A percentile compares a stretch with the other conserved stretches of the same genome.
phyloP scores from a whole-genome alignment of 768 basidiomycete species.

The Heimioporus sp. region DNA sequence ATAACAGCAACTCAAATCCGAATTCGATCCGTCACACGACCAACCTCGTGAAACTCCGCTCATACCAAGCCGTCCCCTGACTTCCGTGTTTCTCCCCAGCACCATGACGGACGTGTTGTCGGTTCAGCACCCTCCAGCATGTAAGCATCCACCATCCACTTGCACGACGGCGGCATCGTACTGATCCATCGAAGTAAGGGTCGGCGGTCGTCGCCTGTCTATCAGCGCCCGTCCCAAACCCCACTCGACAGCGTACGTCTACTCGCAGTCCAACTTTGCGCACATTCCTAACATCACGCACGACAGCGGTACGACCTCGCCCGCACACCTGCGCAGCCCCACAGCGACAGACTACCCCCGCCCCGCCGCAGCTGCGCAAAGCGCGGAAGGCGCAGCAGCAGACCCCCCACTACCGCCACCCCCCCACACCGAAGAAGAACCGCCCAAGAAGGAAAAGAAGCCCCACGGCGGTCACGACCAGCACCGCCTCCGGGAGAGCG shows the following conservation, averaged over 20 bases:
- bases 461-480: constrained; percentile 38
- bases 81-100: neutral
- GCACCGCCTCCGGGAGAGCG: constrained; percentile 45
- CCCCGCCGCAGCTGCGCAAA: constrained; percentile 41
- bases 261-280: neutral
- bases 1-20: too few species aligned
- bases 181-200: constrained; percentile 30
- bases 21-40: constrained; percentile 5
- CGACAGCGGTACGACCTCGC: neutral
- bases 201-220: constrained; percentile 53
- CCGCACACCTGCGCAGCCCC: constrained; percentile 7
- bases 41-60: constrained; percentile 13
- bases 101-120: constrained; percentile 31
- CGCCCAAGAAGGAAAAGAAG: constrained; percentile 47
- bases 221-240: constrained; percentile 39
- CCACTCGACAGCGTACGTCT: constrained; percentile 33
- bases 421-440: constrained; percentile 45
- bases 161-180: neutral
- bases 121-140: constrained; percentile 45
- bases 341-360: constrained; percentile 50
- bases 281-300: too few species aligned
- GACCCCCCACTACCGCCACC: constrained; percentile 27
- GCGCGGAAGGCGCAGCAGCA: constrained; percentile 31
- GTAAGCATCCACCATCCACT: constrained; percentile 32
- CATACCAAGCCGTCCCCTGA: neutral